A percentile compares a stretch with the other conserved stretches of the same genome.
Conservation (phyloP, 768 basidiomycete genomes). For the Sporobolomyces phaffii region DNA sequence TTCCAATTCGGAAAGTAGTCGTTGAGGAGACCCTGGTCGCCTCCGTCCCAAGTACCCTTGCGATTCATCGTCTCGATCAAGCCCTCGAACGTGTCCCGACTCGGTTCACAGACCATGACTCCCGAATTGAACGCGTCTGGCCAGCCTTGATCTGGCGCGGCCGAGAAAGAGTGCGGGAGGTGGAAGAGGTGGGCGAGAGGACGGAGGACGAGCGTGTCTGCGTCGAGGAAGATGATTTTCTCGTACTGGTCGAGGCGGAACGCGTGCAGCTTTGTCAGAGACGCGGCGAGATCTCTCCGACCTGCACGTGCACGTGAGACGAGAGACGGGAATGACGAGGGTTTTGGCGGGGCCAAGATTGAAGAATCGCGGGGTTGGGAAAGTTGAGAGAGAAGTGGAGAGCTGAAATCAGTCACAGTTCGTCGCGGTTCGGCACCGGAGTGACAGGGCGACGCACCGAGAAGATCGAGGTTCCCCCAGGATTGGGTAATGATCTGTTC, state of each 20-base stretch:
- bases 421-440: too few relatives aligned
- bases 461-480: slow-evolving; percentile 61
- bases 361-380: background rate
- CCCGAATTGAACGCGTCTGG: slow-evolving; percentile 99
- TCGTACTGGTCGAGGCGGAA: slow-evolving; percentile 83
- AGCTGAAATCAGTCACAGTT: too few relatives aligned
- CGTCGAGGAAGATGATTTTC: slow-evolving; percentile 85
- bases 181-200: slow-evolving; percentile 89
- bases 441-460: slow-evolving; percentile 58
- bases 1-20: slow-evolving; percentile 75
- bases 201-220: slow-evolving; percentile 78
- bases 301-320: slow-evolving; percentile 53
- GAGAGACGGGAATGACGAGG: background rate
- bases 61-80: slow-evolving; percentile 64
- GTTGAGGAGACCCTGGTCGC: slow-evolving; percentile 95
- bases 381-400: background rate
- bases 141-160: slow-evolving; percentile 96
- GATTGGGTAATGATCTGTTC: slow-evolving; percentile 74
- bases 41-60: slow-evolving; percentile 91
- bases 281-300: slow-evolving; percentile 83
- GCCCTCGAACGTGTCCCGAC: slow-evolving; percentile 72
- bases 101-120: slow-evolving; percentile 77
- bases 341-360: background rate
- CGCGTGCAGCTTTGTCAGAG: slow-evolving; percentile 92
- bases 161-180: slow-evolving; percentile 69